A percentile compares a stretch with the other conserved stretches of the same genome.
phyloP scores from a whole-genome alignment of 1,284 basidiomycete species.

The Ganoderma resinaceum region DNA sequence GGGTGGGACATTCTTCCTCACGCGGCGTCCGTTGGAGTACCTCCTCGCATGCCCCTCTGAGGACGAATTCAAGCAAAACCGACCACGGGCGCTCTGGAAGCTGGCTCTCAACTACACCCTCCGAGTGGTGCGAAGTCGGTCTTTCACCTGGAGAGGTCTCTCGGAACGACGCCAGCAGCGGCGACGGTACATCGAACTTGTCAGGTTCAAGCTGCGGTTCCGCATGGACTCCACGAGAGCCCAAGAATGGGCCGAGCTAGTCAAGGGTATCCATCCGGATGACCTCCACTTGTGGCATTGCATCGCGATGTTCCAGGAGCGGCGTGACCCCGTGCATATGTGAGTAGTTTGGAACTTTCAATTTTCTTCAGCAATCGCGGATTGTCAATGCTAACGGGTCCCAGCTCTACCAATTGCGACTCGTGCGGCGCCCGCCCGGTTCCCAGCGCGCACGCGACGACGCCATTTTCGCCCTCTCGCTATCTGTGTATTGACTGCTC shows the following conservation, averaged over 20 bases:
- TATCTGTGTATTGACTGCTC: not conserved
- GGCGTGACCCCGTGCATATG: not conserved
- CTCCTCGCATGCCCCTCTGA: slow-evolving; percentile 1
- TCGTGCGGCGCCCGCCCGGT: not conserved
- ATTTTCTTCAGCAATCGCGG: not conserved
- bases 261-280: slow-evolving; percentile 8
- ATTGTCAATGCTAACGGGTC: not conserved
- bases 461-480: not conserved
- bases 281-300: slow-evolving; percentile 14
- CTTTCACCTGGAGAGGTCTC: not conserved
- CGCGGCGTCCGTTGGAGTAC: slow-evolving; percentile 8
- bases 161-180: not conserved
- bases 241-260: slow-evolving; percentile 9
- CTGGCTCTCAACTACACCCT: not conserved
- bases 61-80: not conserved
- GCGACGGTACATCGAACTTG: not conserved
- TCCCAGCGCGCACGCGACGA: not conserved
- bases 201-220: not conserved
- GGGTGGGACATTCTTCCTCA: slow-evolving; percentile 3
- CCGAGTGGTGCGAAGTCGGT: not conserved
- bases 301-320: not conserved
- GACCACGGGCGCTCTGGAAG: not conserved
- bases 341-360: not conserved
- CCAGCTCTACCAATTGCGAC: not conserved
- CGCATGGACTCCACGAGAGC: not conserved